phyloP scores from a whole-genome alignment of 768 basidiomycete species.

The Phanerochaete carnosa region DNA sequence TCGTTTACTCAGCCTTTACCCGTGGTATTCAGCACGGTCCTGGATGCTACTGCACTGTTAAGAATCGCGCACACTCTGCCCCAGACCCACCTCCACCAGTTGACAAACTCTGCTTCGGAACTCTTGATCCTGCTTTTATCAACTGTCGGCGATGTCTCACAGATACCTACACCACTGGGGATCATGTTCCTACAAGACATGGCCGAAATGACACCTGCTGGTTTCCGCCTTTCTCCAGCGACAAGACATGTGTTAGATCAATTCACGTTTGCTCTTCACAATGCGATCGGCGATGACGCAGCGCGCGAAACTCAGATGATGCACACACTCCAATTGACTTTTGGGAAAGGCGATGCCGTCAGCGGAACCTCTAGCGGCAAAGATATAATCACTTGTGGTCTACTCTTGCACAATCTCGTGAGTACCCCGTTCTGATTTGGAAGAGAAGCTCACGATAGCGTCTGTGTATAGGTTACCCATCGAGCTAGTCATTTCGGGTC shows the following conservation, averaged over 20 bases:
- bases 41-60: slow-evolving; percentile 59
- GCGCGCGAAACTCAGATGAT: slow-evolving; percentile 73
- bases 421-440: slow-evolving; percentile 14
- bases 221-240: slow-evolving; percentile 45
- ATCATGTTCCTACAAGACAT: background rate
- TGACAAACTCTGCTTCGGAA: slow-evolving; percentile 58
- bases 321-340: slow-evolving; percentile 55
- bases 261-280: slow-evolving; percentile 25
- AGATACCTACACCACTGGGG: slow-evolving; percentile 42
- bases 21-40: slow-evolving; percentile 49
- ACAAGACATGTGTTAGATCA: slow-evolving; percentile 57
- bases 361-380: slow-evolving; percentile 54
- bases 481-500: slow-evolving; percentile 61
- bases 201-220: slow-evolving; percentile 28
- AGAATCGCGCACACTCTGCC: slow-evolving; percentile 52
- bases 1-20: slow-evolving; percentile 46
- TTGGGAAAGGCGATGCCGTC: slow-evolving; percentile 55
- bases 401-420: slow-evolving; percentile 63
- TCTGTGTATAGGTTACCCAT: slow-evolving; percentile 44
- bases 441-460: background rate
- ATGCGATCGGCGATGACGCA: slow-evolving; percentile 61
- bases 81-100: slow-evolving; percentile 51
- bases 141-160: slow-evolving; percentile 57
- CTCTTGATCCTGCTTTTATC: slow-evolving; percentile 61
- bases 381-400: slow-evolving; percentile 61